Conservation (phyloP, 2,329 filamentous ascomycete species). For the Chrysoporthe puriensis region DNA sequence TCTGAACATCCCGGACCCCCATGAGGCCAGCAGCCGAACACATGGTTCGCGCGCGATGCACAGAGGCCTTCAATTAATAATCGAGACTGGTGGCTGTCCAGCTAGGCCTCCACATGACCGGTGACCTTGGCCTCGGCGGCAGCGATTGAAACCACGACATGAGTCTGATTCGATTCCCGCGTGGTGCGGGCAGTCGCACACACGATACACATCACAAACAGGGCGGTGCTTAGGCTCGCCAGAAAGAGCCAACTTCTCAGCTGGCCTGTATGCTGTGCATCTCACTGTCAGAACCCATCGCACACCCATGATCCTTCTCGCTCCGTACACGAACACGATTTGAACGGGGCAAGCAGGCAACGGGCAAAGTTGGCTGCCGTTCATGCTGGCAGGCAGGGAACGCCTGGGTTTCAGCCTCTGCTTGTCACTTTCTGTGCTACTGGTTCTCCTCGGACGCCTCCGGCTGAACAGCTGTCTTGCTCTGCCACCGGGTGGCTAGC, state of each 20-base stretch:
- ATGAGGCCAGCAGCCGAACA: constrained; percentile 23
- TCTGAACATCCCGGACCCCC: constrained; percentile 9
- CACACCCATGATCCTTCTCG: not conserved
- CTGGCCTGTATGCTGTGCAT: not conserved
- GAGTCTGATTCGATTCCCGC: constrained; percentile 12
- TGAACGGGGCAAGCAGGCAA: not conserved
- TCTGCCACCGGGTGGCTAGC: not conserved
- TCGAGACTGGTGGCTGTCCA: constrained; percentile 9
- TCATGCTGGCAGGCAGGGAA: not conserved
- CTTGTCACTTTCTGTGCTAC: not conserved
- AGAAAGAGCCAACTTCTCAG: not conserved
- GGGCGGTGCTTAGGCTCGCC: not conserved
- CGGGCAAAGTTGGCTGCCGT: not conserved
- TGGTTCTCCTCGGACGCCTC: not conserved
- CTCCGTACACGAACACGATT: constrained; percentile 17
- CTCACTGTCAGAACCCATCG: constrained; percentile 5
- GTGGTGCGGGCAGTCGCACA: constrained; percentile 14
- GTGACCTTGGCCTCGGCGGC: not conserved
- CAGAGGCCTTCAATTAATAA: constrained; percentile 22
- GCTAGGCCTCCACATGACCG: not conserved
- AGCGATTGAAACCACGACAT: constrained; percentile 17
- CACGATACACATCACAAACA: constrained; percentile 9
- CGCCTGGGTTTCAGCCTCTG: constrained; percentile 17
- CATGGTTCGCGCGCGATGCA: constrained; percentile 23
- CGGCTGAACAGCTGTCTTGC: constrained; percentile 6